Percentiles rank a stretch among this genome's conserved stretches.
Evolutionary conservation across 495 filamentous ascomycete species (phyloP).

Genomic region (Aspergillus panamensis): DNA sequence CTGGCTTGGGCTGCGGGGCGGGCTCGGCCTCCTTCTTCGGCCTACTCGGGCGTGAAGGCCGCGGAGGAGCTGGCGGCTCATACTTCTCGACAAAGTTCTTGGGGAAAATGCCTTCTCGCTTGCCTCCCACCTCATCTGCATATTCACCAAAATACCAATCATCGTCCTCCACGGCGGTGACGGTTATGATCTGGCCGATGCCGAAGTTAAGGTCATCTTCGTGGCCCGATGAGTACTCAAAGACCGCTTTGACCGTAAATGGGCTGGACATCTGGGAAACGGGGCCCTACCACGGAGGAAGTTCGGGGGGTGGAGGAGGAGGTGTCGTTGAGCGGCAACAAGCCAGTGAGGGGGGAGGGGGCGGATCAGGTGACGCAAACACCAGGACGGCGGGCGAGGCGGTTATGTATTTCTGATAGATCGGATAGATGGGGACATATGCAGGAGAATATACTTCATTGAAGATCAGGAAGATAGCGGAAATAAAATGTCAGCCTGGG

Average conservation of each 20-base stretch:
- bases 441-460: conserved; percentile 11
- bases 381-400: conserved; percentile 11
- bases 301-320: conserved; percentile 16
- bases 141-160: conserved; percentile 97
- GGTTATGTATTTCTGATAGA: conserved; percentile 10
- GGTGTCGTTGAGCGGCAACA: neutral
- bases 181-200: conserved; percentile 84
- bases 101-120: conserved; percentile 88
- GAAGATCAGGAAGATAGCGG: conserved; percentile 11
- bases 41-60: conserved; percentile 67
- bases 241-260: conserved; percentile 94
- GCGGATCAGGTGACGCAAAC: conserved; percentile 5
- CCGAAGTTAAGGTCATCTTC: conserved; percentile 91
- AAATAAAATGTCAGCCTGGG: conserved; percentile 26
- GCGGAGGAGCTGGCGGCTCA: conserved; percentile 84
- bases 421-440: conserved; percentile 15
- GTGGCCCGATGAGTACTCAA: conserved; percentile 85
- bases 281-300: conserved; percentile 23
- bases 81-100: conserved; percentile 96
- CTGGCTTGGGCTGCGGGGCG: conserved; percentile 38
- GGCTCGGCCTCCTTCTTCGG: conserved; percentile 66
- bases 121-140: conserved; percentile 64
- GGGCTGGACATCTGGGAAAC: conserved; percentile 64
- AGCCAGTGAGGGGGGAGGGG: conserved; percentile 19
- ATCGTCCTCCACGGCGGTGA: conserved; percentile 84